Evolutionary conservation across 306 rosid species (phyloP), one percentile per base, ranked within the genome.

Genomic region (Cicer chorassanicum): DNA sequence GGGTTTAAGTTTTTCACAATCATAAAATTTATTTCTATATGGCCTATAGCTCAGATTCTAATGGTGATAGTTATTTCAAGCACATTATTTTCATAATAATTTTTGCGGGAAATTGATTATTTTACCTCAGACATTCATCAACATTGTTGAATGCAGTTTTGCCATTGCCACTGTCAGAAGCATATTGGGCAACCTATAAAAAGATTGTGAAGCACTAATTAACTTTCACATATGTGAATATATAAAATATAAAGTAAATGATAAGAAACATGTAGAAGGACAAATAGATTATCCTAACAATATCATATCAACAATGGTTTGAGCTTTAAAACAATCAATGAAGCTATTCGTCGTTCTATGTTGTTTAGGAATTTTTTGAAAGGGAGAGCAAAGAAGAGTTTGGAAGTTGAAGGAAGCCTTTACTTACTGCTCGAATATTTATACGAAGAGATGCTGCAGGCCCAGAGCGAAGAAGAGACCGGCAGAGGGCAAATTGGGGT

Each of bases 391-490:
- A 10, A 81, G 64, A 44, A 41, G 55, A 12, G 6, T 38, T 72
- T 50, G 62, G 70, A 36, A 65, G 54, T 69, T 38, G 66, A 59
- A 78, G 43, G 64, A 72, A 57, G 60, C 45, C 36, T 65, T 81
- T 62, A 75, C 96, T 82, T 84, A 88, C 98, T 11, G 97, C 98
- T 64, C 93, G 85, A 41, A 94, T 94, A 72, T 90, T 90, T 70
- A 88, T 62, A 14, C 93, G 97, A 78, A 91, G 92, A 14, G 98
- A 88, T 15, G 91, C 90, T 76, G 97, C 98, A 62, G 96, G 96
- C 54, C 96, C 98, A 2, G 93, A 87, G 67, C 96, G 98, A 49
- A 88, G 89, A 21, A 90, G 83, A 69, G 96, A 88, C 74, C 96
- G 88, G 80, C 96, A 94, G 38, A 85, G 10, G 78, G 73, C 80